A percentile compares a stretch with the other conserved stretches of the same genome.
These are phyloP conservation scores for Phytophthora quininea DNA, from an alignment of 352 stramenopile species.

Conservation along the genomic window DNA sequence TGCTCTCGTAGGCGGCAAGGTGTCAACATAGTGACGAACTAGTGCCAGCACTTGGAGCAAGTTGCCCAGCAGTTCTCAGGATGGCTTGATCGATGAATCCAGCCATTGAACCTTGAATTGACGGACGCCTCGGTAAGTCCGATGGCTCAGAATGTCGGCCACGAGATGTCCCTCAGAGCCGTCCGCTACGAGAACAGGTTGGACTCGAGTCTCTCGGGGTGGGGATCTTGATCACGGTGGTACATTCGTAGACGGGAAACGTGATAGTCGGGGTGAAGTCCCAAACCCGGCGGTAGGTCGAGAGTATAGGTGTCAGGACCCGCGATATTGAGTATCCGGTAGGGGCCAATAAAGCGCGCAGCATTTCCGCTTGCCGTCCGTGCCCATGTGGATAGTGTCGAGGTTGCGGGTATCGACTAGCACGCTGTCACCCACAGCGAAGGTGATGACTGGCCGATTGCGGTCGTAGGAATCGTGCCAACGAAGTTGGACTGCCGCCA, in stretches of 20 bases:
- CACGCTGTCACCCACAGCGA: constrained; percentile 1
- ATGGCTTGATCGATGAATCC: constrained; percentile 2
- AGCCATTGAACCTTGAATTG: constrained; percentile 1
- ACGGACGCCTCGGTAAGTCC: background rate
- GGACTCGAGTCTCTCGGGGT: background rate
- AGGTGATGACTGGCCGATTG: background rate
- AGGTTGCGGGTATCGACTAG: constrained; percentile 2
- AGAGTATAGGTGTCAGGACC: constrained; percentile 1
- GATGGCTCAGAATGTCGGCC: background rate
- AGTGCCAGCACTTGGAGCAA: background rate
- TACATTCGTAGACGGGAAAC: constrained; percentile 1
- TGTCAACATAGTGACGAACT: constrained; percentile 5
- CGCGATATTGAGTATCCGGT: background rate
- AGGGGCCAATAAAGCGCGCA: constrained; percentile 1
- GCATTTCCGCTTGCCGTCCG: constrained; percentile 1
- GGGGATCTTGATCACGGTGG: background rate
- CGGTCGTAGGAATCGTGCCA: constrained; percentile 4
- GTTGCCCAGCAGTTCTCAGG: background rate
- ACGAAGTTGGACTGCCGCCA: background rate
- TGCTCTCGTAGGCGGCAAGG: background rate
- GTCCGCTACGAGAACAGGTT: constrained; percentile 1
- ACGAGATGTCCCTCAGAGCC: constrained; percentile 7
- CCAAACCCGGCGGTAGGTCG: background rate
- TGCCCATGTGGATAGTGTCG: background rate
- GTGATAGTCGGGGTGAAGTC: constrained; percentile 5